Percentiles rank a stretch among this genome's conserved stretches.
Conservation (phyloP, 2,329 filamentous ascomycete genomes). For the Neonectria faginata region DNA sequence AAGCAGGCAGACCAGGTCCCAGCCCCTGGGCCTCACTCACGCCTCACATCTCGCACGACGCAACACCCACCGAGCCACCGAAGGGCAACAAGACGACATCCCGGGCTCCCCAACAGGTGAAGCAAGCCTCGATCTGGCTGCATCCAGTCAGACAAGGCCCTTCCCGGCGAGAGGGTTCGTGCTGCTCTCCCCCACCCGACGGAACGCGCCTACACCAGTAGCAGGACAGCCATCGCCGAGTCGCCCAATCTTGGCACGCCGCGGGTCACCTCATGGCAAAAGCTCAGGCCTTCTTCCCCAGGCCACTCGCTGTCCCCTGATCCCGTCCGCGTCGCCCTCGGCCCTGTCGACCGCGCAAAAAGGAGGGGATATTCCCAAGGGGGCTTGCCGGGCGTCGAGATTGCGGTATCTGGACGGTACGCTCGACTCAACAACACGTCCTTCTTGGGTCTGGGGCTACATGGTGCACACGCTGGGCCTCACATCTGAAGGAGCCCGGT, state of each 20-base stretch:
- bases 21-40: slow-evolving; percentile 25
- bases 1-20: slow-evolving; percentile 24
- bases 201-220: slow-evolving; percentile 17
- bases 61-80: slow-evolving; percentile 28
- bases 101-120: slow-evolving; percentile 24
- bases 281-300: slow-evolving; percentile 31
- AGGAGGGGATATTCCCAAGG: slow-evolving; percentile 1
- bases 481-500: neutral
- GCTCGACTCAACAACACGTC: slow-evolving; percentile 6
- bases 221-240: slow-evolving; percentile 14
- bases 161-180: slow-evolving; percentile 27
- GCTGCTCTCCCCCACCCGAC: slow-evolving; percentile 19
- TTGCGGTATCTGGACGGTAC: slow-evolving; percentile 1
- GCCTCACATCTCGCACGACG: slow-evolving; percentile 20
- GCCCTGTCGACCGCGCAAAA: slow-evolving; percentile 27
- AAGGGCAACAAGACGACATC: slow-evolving; percentile 24
- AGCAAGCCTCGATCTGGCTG: slow-evolving; percentile 20
- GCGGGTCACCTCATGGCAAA: slow-evolving; percentile 31
- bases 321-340: slow-evolving; percentile 19
- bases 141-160: slow-evolving; percentile 4
- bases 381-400: slow-evolving; percentile 5
- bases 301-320: slow-evolving; percentile 27
- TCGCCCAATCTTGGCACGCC: slow-evolving; percentile 21
- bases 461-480: neutral
- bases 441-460: neutral